phyloP scores from a whole-genome alignment of 192 early-diverging fungal genomes.

The Umbelopsis sp. region DNA sequence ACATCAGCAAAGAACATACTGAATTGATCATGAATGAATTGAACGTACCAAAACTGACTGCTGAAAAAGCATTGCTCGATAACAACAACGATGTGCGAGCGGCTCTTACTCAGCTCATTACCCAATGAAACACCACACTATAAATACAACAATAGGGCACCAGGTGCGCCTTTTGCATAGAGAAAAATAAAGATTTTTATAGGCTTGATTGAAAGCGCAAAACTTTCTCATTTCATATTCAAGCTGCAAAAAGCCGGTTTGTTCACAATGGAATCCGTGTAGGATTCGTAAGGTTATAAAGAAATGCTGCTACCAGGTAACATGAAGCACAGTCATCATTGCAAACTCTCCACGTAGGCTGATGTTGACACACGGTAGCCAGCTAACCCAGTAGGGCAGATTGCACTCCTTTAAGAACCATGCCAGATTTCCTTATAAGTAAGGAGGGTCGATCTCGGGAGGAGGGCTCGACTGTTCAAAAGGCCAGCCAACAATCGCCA shows the following conservation, averaged over 20 bases:
- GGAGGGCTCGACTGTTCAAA: background rate
- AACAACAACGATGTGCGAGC: slow-evolving; percentile 17
- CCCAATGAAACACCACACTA: background rate
- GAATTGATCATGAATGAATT: slow-evolving; percentile 2
- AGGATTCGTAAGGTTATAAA: too few species aligned
- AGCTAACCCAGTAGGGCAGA: background rate
- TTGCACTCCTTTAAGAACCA: slow-evolving; percentile 1
- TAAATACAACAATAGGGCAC: background rate
- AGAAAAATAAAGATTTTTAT: background rate
- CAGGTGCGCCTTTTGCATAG: too few species aligned
- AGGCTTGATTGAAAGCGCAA: too few species aligned
- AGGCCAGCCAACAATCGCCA: background rate
- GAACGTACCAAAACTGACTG: slow-evolving; percentile 3
- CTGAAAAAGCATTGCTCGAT: slow-evolving; percentile 8
- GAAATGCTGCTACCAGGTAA: too few species aligned
- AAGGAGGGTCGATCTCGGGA: slow-evolving; percentile 19
- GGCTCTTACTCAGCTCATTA: slow-evolving; percentile 15
- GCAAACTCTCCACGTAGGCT: too few species aligned
- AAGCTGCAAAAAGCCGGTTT: too few species aligned
- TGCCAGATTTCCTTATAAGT: background rate
- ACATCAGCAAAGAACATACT: slow-evolving; percentile 5
- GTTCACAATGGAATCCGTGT: too few species aligned
- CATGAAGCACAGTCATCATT: too few species aligned
- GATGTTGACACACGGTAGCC: background rate
- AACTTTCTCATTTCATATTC: too few species aligned